Evolutionary conservation across 768 basidiomycete genomes (phyloP).

Genomic region (Hygrocybe coccinea): DNA sequence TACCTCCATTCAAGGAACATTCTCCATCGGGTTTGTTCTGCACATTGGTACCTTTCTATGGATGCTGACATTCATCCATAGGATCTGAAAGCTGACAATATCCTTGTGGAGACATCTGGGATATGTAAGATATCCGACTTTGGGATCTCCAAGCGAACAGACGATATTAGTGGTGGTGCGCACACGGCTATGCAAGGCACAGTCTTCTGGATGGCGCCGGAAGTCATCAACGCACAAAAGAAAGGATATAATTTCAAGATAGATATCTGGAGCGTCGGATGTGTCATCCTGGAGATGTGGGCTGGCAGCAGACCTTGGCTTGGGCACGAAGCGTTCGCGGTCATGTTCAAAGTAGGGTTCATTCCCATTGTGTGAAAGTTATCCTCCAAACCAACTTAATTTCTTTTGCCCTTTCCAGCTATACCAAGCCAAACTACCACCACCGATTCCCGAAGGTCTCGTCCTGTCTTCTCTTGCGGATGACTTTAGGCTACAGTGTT

Average conservation of each 20-base stretch:
- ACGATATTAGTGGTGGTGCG: constrained; percentile 77
- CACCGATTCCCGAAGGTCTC: constrained; percentile 85
- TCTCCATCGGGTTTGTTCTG: constrained; percentile 70
- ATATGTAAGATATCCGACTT: constrained; percentile 98
- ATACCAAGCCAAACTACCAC: constrained; percentile 77
- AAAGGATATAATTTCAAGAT: constrained; percentile 95
- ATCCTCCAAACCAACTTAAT: neutral
- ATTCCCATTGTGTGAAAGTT: neutral
- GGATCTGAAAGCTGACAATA: constrained; percentile 98
- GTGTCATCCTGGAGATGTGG: constrained; percentile 99
- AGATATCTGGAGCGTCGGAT: constrained; percentile 98
- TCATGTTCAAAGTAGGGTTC: constrained; percentile 82
- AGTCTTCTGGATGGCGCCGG: constrained; percentile 99
- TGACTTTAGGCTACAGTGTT: constrained; percentile 85
- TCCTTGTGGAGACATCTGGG: constrained; percentile 88
- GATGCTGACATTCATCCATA: constrained; percentile 25
- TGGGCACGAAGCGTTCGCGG: constrained; percentile 82
- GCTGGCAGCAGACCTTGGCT: constrained; percentile 94
- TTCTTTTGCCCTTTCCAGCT: constrained; percentile 43
- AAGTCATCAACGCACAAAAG: constrained; percentile 81
- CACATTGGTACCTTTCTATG: neutral
- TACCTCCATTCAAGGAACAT: constrained; percentile 92
- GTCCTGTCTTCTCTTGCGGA: constrained; percentile 68
- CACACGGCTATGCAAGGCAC: constrained; percentile 96
- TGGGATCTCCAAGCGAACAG: constrained; percentile 95